Evolutionary conservation across 352 stramenopile genomes (phyloP).

Genomic region (Pythium phragmiticola): DNA sequence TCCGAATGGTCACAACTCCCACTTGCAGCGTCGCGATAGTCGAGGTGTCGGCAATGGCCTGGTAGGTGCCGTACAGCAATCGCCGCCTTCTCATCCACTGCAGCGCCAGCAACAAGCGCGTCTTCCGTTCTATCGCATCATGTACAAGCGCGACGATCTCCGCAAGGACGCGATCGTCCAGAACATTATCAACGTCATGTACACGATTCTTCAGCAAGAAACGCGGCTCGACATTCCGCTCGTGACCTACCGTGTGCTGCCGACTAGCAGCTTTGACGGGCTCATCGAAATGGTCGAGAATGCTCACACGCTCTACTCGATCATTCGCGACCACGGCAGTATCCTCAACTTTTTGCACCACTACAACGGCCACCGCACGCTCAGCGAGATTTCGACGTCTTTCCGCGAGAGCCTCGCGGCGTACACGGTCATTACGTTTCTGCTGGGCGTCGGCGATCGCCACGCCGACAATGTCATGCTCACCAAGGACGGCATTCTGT

Average conservation of each 20-base stretch:
- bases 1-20: constrained; percentile 25
- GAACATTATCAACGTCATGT: constrained; percentile 91
- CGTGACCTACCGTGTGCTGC: constrained; percentile 85
- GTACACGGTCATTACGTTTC: constrained; percentile 99
- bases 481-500: constrained; percentile 94
- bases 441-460: constrained; percentile 98
- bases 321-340: constrained; percentile 78
- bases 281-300: constrained; percentile 89
- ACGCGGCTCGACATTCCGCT: constrained; percentile 76
- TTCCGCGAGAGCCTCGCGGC: constrained; percentile 93
- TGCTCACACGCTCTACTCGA: constrained; percentile 80
- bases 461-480: constrained; percentile 99
- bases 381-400: constrained; percentile 84
- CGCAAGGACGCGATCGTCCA: constrained; percentile 84
- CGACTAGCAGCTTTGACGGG: constrained; percentile 81
- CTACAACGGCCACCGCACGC: constrained; percentile 80
- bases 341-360: constrained; percentile 87
- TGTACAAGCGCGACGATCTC: constrained; percentile 88
- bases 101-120: constrained; percentile 16
- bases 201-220: constrained; percentile 84
- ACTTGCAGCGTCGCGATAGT: constrained; percentile 16
- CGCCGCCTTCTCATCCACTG: not conserved
- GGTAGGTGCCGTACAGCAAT: not conserved
- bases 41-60: not conserved
- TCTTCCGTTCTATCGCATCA: constrained; percentile 68